Evolutionary conservation across 1,139 yeast species (phyloP), one percentile per base, ranked within the genome.

Genomic region (Candida gigantensis): DNA sequence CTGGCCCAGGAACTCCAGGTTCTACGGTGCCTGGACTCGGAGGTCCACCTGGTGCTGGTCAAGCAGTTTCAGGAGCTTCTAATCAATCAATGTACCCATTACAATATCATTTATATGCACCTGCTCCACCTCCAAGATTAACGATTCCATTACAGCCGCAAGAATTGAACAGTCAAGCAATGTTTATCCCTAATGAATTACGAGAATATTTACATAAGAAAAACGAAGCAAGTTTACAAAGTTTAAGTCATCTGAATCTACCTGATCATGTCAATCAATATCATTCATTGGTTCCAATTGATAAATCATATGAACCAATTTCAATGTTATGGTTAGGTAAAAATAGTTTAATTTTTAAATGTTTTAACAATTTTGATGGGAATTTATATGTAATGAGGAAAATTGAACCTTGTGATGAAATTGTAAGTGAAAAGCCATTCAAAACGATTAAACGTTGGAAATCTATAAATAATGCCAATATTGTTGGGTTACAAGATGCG

Each of bases 101-200:
- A 34, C 92, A 89, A 52, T 86, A 87, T 54, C 96, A 90, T 59
- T 62, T 89, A 33, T 90, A 90, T 59, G 95, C 97, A 0, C 97
- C 97, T 1, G 77, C 79, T 13, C 87, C 95, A 3, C 94, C 95
- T 4, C 90, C 90, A 18, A 79, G 85, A 46, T 60, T 79, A 41
- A 68, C 74, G 13, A 60, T 77, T 7, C 81, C 82, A 4, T 62
- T 84, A 43, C 74, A 77, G 29, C 77, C 85, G 1, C 79, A 88
- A 55, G 90, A 88, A 59, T 74, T 88, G 33, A 78, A 77, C 28
- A 77, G 83, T 4, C 77, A 77, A 41, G 77, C 74, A 43, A 71
- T 90, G 57, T 90, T 89, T 56, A 76, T 90, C 12, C 79, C 89
- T 3, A 79, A 79, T 49, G 76, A 84, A 32, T 55, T 90, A 35